These are phyloP conservation scores for Prunus yedoensis DNA, from an alignment of 331 rosid genomes.

Conservation along the genomic window DNA sequence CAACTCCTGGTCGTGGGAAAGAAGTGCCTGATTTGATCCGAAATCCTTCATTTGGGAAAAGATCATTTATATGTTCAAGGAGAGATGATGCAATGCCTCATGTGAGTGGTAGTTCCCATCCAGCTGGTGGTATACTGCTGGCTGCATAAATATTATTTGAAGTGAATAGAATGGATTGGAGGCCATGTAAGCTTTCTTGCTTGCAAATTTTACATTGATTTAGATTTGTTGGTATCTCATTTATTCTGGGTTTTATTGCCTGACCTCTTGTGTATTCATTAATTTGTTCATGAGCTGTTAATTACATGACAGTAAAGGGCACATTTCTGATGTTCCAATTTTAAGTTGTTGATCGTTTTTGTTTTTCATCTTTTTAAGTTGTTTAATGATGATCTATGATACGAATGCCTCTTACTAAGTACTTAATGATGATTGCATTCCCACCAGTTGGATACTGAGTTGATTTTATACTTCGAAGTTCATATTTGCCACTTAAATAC, in stretches of 20 bases:
- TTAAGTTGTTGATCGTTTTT: slow-evolving; percentile 34
- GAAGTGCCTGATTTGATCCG: slow-evolving; percentile 44
- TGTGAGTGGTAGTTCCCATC: slow-evolving; percentile 39
- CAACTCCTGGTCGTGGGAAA: slow-evolving; percentile 41
- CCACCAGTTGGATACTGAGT: neutral
- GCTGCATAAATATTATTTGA: slow-evolving; percentile 28
- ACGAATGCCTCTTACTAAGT: slow-evolving; percentile 1
- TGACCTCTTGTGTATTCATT: slow-evolving; percentile 40
- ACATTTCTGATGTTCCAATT: slow-evolving; percentile 60
- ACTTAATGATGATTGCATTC: slow-evolving; percentile 25
- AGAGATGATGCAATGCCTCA: slow-evolving; percentile 35
- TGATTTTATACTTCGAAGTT: neutral
- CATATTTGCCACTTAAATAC: too few relatives aligned
- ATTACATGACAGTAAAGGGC: slow-evolving; percentile 52
- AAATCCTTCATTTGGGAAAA: slow-evolving; percentile 37
- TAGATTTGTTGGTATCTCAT: slow-evolving; percentile 49
- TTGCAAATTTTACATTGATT: slow-evolving; percentile 45
- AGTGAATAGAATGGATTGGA: slow-evolving; percentile 20
- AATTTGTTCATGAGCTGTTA: slow-evolving; percentile 28
- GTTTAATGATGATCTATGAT: slow-evolving; percentile 26
- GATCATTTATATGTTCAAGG: slow-evolving; percentile 38
- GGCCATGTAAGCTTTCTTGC: slow-evolving; percentile 52
- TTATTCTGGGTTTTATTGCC: slow-evolving; percentile 42
- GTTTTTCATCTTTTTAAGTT: slow-evolving; percentile 13
- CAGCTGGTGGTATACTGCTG: slow-evolving; percentile 39